Base-by-base conservation (phyloP, 805 yeast genomes). In the Saturnispora silvae region DNA sequence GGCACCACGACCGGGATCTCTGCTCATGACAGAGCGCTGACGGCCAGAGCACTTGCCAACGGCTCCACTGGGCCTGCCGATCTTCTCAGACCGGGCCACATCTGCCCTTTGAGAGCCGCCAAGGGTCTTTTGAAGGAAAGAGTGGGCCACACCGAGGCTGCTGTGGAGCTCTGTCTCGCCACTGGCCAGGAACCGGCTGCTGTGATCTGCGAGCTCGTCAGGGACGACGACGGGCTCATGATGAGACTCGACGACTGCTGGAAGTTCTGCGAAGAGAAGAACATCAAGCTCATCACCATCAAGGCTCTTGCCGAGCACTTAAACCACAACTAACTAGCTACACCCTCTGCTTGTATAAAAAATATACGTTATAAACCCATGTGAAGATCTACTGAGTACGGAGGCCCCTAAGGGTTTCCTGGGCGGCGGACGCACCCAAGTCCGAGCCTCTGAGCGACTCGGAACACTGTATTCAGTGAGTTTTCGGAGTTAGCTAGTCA, bases 1-100 rank as follows among this genome's bases (percentile, higher is more conserved):
- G 95, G 95, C 25, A 87, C 97, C 26, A 85, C 97, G 10, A 92
- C 99, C 0, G 99, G 99, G 10, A 92, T 92, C 35, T 81, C 94
- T 19, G 96, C 98, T 8, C 79, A 77, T 50, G 99, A 92, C 59
- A 70, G 99, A 51, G 89, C 94, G 0, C 61, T 81, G 47, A 92
- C 98, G 1, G 82, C 83, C 27, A 60, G 67, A 27, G 67, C 67
- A 41, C 67, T 92, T 48, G 95, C 95, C 1, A 69, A 72, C 45
- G 64, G 81, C 4, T 41, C 45, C 3, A 54, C 78, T 7, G 64
- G 61, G 30, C 68, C 94, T 0, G 61, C 47, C 0, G 87, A 84
- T 41, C 83, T 92, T 54, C 63, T 83, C 54, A 75, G 81, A 50
- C 99, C 99, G 0, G 99, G 99, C 14, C 99, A 92, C 54, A 65